Conservation (phyloP, 78 protist genomes). For the Dictyostelium firmibasis region DNA sequence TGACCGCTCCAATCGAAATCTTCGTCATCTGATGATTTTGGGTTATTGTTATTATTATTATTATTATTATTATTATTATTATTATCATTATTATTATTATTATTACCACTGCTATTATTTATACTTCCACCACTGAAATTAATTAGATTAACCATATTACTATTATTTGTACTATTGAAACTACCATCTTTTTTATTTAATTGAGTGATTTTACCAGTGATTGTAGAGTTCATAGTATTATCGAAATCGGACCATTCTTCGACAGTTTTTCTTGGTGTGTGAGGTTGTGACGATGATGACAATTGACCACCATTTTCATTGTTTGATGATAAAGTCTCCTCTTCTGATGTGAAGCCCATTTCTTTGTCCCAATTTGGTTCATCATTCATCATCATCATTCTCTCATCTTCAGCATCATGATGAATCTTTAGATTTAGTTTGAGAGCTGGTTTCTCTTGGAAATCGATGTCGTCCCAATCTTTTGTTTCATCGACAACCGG, state of each 20-base stretch:
- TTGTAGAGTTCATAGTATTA: background rate
- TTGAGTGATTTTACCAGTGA: constrained; percentile 16
- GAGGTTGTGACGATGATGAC: background rate
- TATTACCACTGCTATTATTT: background rate
- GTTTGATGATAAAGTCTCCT: background rate
- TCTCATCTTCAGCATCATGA: constrained; percentile 19
- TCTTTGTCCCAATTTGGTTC: constrained; percentile 55
- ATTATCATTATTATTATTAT: no score
- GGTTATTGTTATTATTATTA: no score
- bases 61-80: no score
- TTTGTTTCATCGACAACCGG: constrained; percentile 53
- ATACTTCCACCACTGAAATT: background rate
- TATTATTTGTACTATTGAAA: background rate
- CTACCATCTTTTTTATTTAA: constrained; percentile 5
- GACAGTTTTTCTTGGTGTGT: constrained; percentile 43
- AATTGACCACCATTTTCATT: background rate
- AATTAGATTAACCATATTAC: background rate
- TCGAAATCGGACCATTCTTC: constrained; percentile 73
- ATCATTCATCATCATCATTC: background rate
- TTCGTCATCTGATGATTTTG: constrained; percentile 43
- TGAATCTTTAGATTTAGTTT: constrained; percentile 54
- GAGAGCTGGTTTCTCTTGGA: constrained; percentile 28
- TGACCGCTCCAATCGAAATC: constrained; percentile 18
- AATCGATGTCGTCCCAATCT: constrained; percentile 72
- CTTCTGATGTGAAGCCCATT: constrained; percentile 71